Percentiles rank a stretch among this genome's conserved stretches.
These are phyloP conservation scores for Hericium alpestre DNA, from an alignment of 768 basidiomycete genomes.

Conservation along the genomic window DNA sequence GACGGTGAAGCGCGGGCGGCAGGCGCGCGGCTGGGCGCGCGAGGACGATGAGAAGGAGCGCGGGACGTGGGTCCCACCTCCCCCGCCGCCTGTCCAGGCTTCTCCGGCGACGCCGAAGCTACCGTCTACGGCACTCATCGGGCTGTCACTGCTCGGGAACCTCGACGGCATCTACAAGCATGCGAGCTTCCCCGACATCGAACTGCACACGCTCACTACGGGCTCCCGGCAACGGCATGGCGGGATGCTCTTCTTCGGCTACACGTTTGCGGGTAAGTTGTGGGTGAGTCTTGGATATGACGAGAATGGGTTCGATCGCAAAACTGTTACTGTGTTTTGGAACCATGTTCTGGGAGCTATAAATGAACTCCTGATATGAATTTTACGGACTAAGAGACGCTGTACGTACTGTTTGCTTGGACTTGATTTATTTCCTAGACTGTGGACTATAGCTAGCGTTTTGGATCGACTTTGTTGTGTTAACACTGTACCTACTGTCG, in stretches of 20 bases:
- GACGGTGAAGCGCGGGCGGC: constrained; percentile 49
- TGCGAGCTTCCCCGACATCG: constrained; percentile 38
- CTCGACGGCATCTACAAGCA: constrained; percentile 76
- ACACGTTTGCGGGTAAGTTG: constrained; percentile 62
- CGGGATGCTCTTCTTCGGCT: constrained; percentile 75
- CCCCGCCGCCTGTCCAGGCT: constrained; percentile 9
- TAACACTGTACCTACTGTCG: no score
- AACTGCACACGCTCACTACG: constrained; percentile 67
- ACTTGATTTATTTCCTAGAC: not conserved
- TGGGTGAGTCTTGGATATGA: constrained; percentile 80
- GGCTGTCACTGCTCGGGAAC: constrained; percentile 77
- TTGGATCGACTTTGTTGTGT: not conserved
- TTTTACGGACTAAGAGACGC: constrained; percentile 1
- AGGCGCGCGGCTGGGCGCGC: constrained; percentile 58
- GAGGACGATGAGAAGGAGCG: constrained; percentile 60
- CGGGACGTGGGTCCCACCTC: constrained; percentile 28
- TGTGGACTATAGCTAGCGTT: not conserved
- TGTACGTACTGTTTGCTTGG: not conserved
- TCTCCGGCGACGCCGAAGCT: constrained; percentile 13
- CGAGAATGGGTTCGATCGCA: constrained; percentile 59
- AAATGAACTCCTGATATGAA: constrained; percentile 41
- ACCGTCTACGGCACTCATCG: constrained; percentile 58
- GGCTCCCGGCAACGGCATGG: constrained; percentile 73
- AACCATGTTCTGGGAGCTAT: constrained; percentile 41
- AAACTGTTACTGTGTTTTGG: constrained; percentile 59